Conservation (phyloP, 495 filamentous ascomycete species). For the Xylaria bambusicola region DNA sequence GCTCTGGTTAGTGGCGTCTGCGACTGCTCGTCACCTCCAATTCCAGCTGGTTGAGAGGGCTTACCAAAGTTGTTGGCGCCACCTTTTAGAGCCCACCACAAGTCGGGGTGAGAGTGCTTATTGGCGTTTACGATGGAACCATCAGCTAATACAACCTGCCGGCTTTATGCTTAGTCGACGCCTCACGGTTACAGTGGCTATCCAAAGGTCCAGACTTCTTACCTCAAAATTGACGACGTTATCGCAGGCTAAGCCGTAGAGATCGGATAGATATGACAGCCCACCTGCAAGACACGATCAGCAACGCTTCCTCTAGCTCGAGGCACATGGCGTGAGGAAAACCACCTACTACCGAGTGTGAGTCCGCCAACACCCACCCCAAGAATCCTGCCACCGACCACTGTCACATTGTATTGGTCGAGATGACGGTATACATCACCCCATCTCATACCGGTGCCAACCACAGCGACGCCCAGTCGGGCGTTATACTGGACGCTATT, state of each 20-base stretch:
- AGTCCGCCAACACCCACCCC: constrained; percentile 48
- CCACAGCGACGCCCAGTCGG: constrained; percentile 41
- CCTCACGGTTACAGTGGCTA: neutral
- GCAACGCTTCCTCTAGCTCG: constrained; percentile 18
- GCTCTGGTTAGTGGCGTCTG: constrained; percentile 22
- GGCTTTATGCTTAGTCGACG: constrained; percentile 2
- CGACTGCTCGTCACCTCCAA: neutral
- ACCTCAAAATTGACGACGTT: constrained; percentile 56
- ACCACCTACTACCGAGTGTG: constrained; percentile 33
- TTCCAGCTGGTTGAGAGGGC: constrained; percentile 19
- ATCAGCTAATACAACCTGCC: constrained; percentile 53
- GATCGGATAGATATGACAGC: constrained; percentile 49
- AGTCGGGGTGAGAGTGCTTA: constrained; percentile 36
- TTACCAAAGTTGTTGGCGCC: constrained; percentile 55
- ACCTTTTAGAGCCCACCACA: constrained; percentile 49
- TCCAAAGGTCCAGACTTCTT: constrained; percentile 4
- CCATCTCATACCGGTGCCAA: constrained; percentile 54
- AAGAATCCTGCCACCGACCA: constrained; percentile 51
- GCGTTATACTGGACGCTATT: constrained; percentile 46
- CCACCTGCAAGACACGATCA: constrained; percentile 34
- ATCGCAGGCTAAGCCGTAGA: constrained; percentile 58
- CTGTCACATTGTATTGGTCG: constrained; percentile 46
- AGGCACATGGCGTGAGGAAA: constrained; percentile 1
- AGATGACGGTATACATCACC: constrained; percentile 49
- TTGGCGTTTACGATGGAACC: constrained; percentile 54